Percentiles rank a stretch among this genome's conserved stretches.
These are phyloP conservation scores for Lactarius pseudohatsudake DNA, from an alignment of 768 basidiomycete species.

Conservation along the genomic window DNA sequence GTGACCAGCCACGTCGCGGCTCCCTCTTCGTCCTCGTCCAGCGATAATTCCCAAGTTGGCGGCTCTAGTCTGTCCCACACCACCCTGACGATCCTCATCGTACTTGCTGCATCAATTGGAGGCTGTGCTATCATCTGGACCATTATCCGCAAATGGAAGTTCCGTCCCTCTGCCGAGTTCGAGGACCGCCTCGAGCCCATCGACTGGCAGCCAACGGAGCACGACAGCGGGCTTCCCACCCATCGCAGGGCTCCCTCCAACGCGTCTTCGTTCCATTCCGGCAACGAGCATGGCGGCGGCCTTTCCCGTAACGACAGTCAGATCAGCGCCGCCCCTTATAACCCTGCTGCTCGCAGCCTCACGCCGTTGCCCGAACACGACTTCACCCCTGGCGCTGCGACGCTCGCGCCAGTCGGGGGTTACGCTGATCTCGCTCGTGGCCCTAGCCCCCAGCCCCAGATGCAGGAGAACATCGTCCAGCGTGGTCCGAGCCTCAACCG, in stretches of 20 bases:
- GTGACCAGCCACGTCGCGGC: conserved; percentile 29
- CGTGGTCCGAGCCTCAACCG: conserved; percentile 51
- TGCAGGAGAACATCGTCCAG: conserved; percentile 48
- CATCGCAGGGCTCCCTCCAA: conserved; percentile 56
- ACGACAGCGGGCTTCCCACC: conserved; percentile 46
- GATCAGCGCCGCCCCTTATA: conserved; percentile 35
- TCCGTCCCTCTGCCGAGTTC: conserved; percentile 75
- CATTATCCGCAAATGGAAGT: conserved; percentile 90
- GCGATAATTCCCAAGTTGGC: conserved; percentile 37
- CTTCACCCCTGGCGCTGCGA: conserved; percentile 62
- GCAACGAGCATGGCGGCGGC: conserved; percentile 31
- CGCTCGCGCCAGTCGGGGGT: conserved; percentile 68
- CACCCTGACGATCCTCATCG: conserved; percentile 62
- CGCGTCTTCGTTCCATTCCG: conserved; percentile 71
- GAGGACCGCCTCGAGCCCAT: conserved; percentile 85
- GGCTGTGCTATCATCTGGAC: conserved; percentile 80
- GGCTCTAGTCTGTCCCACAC: conserved; percentile 46
- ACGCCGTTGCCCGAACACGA: conserved; percentile 68
- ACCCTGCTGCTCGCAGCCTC: conserved; percentile 37
- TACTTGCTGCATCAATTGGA: conserved; percentile 66
- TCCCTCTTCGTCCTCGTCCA: conserved; percentile 31
- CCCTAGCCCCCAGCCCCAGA: conserved; percentile 64
- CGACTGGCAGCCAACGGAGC: conserved; percentile 75
- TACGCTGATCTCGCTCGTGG: conserved; percentile 83
- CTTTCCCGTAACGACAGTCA: conserved; percentile 18